A percentile compares a stretch with the other conserved stretches of the same genome.
Evolutionary conservation across 495 filamentous ascomycete species (phyloP).

Genomic region (Physcia stellaris): DNA sequence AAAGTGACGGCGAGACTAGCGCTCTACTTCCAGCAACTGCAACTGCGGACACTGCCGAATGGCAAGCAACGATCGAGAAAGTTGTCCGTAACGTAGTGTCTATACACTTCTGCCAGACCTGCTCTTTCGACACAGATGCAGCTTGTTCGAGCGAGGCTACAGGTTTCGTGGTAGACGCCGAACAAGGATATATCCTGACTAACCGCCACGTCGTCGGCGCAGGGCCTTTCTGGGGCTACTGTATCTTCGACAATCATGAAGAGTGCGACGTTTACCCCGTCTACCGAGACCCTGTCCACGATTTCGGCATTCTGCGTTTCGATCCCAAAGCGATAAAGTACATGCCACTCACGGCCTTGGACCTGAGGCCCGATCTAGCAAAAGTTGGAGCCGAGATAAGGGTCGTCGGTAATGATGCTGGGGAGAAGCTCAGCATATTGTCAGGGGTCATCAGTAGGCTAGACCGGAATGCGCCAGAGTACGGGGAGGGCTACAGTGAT

Average conservation of each 20-base stretch:
- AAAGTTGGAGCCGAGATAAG: slow-evolving; percentile 87
- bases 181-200: slow-evolving; percentile 80
- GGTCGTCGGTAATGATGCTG: slow-evolving; percentile 96
- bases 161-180: slow-evolving; percentile 94
- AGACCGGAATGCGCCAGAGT: slow-evolving; percentile 94
- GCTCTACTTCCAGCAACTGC: too few species aligned
- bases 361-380: slow-evolving; percentile 74
- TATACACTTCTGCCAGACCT: slow-evolving; percentile 97
- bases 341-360: slow-evolving; percentile 71
- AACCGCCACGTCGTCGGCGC: slow-evolving; percentile 93
- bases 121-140: slow-evolving; percentile 91
- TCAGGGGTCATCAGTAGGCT: slow-evolving; percentile 94
- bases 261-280: slow-evolving; percentile 96
- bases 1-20: too few species aligned
- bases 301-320: slow-evolving; percentile 94
- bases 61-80: slow-evolving; percentile 89
- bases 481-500: slow-evolving; percentile 95
- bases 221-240: slow-evolving; percentile 94
- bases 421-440: slow-evolving; percentile 95
- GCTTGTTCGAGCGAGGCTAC: slow-evolving; percentile 92
- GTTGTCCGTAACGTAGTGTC: slow-evolving; percentile 90
- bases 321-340: slow-evolving; percentile 93
- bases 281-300: slow-evolving; percentile 95
- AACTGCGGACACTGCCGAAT: slow-evolving; percentile 78
- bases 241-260: slow-evolving; percentile 96